Evolutionary conservation across 805 yeast species (phyloP).

Genomic region (Yarrowia phangngaensis): DNA sequence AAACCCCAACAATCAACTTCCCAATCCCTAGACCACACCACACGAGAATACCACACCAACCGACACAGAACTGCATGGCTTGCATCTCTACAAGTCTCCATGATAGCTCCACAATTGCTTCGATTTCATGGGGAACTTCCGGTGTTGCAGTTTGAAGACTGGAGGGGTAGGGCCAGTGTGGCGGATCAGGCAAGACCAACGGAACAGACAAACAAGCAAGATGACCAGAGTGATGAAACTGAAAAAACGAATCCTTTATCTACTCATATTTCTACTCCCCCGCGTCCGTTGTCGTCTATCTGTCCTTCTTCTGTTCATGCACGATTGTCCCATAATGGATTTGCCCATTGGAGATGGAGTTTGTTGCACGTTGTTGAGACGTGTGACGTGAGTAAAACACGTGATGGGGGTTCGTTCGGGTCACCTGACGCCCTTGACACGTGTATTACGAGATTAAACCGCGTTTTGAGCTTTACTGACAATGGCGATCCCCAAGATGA

Average conservation of each 20-base stretch:
- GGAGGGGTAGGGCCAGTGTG: conserved; percentile 3
- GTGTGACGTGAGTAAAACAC: too few relatives aligned
- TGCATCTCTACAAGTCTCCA: neutral
- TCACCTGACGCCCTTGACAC: too few relatives aligned
- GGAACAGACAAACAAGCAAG: too few relatives aligned
- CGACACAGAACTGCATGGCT: too few relatives aligned
- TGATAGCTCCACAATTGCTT: conserved; percentile 24
- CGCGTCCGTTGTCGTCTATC: conserved; percentile 8
- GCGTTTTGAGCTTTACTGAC: neutral
- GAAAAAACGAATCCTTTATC: too few relatives aligned
- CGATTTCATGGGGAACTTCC: conserved; percentile 23
- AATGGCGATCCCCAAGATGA: too few relatives aligned
- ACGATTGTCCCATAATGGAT: conserved; percentile 1
- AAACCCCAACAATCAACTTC: too few relatives aligned
- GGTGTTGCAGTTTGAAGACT: conserved; percentile 2
- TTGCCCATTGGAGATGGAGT: conserved; percentile 8
- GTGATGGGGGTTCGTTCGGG: too few relatives aligned
- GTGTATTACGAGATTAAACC: neutral
- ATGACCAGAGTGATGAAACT: too few relatives aligned
- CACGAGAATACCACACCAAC: too few relatives aligned
- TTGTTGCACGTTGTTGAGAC: neutral
- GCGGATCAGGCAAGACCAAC: too few relatives aligned
- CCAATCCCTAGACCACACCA: too few relatives aligned
- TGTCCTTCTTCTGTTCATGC: conserved; percentile 13
- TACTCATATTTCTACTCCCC: conserved; percentile 1